Evolutionary conservation across 139 green algal genomes (phyloP).

Genomic region (Asterochloris sp.): DNA sequence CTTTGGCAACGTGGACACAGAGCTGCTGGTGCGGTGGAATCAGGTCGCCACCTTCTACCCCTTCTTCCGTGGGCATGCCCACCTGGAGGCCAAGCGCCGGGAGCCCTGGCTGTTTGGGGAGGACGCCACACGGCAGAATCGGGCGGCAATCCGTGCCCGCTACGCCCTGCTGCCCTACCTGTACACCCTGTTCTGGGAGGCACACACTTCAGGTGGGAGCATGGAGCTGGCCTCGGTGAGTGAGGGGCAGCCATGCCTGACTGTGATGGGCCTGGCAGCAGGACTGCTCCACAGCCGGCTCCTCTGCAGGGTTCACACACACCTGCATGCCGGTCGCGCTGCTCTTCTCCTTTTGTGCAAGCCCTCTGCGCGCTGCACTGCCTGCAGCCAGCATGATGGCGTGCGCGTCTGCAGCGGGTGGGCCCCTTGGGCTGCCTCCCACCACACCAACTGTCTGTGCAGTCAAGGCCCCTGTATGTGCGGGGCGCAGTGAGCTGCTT

Average conservation of each 20-base stretch:
- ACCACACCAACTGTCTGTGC: too few species aligned
- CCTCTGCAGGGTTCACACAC: neutral
- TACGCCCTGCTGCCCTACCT: conserved; percentile 96
- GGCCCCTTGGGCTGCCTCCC: too few species aligned
- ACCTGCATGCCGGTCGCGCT: too few species aligned
- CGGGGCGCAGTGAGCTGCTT: too few species aligned
- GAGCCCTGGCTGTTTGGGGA: conserved; percentile 98
- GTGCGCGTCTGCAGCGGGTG: too few species aligned
- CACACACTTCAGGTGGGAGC: conserved; percentile 29
- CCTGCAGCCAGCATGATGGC: too few species aligned
- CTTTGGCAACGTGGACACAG: conserved; percentile 94
- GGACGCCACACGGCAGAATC: conserved; percentile 69
- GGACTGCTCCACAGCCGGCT: too few species aligned
- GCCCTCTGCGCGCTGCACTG: too few species aligned
- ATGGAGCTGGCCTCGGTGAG: conserved; percentile 25
- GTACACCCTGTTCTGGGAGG: conserved; percentile 93
- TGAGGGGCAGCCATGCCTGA: neutral
- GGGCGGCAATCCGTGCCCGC: conserved; percentile 76
- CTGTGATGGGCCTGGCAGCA: neutral
- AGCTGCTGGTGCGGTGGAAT: conserved; percentile 95
- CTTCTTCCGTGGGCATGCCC: conserved; percentile 96
- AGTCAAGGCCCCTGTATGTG: too few species aligned
- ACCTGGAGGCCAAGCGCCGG: conserved; percentile 93
- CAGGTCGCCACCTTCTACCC: conserved; percentile 94
- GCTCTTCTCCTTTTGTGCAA: too few species aligned